Percentiles rank a stretch among this genome's conserved stretches.
phyloP scores from a whole-genome alignment of 768 basidiomycete genomes.

The Candolleomyces eurysporus region DNA sequence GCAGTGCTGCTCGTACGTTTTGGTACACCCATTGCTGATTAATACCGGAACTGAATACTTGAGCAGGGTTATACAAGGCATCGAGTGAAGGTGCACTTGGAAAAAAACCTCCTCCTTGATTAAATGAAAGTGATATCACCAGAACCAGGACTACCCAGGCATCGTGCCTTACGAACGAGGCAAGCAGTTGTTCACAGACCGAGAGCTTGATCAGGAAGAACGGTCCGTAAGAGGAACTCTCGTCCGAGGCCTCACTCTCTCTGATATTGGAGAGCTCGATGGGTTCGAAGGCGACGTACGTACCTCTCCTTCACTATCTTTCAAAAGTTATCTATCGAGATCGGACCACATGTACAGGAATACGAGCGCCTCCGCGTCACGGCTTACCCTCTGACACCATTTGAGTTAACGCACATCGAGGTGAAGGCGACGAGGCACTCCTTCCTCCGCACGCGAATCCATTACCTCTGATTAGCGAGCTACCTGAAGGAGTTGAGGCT shows the following conservation, averaged over 20 bases:
- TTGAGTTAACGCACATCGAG: constrained; percentile 32
- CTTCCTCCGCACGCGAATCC: constrained; percentile 42
- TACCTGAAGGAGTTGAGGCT: constrained; percentile 39
- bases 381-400: constrained; percentile 53
- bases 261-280: constrained; percentile 72
- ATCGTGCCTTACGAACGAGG: constrained; percentile 62
- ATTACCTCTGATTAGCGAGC: constrained; percentile 34
- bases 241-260: constrained; percentile 64
- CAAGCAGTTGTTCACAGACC: constrained; percentile 39
- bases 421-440: constrained; percentile 17
- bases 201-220: constrained; percentile 58
- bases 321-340: not conserved
- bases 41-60: not conserved
- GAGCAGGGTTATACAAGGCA: constrained; percentile 77
- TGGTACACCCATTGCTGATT: too few species aligned
- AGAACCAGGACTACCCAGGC: constrained; percentile 82
- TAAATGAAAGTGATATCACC: not conserved
- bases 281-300: constrained; percentile 78
- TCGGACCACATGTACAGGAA: constrained; percentile 47
- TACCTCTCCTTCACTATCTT: constrained; percentile 6
- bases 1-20: constrained; percentile 68
- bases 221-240: constrained; percentile 75
- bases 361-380: constrained; percentile 57
- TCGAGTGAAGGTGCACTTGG: constrained; percentile 54
- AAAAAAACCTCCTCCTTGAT: not conserved